Conservation (phyloP, 768 basidiomycete genomes). For the Cyathus striatus region DNA sequence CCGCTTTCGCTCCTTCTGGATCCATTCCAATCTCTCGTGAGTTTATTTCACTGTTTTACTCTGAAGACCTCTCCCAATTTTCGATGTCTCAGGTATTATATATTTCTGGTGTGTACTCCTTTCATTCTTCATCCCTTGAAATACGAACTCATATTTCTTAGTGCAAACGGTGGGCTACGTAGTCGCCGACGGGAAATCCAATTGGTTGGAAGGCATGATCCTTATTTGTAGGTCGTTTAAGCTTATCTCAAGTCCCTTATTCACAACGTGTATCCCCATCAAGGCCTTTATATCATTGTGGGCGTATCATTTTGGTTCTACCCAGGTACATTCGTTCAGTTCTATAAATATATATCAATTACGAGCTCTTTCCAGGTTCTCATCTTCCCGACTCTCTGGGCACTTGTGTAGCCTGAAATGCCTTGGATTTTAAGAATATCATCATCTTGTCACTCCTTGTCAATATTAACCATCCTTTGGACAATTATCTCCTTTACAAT, state of each 20-base stretch:
- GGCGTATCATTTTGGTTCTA: conserved; percentile 74
- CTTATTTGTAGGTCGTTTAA: conserved; percentile 49
- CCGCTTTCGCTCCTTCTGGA: conserved; percentile 82
- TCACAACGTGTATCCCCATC: neutral
- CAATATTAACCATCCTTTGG: no score
- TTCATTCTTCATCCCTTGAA: neutral
- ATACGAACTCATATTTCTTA: conserved; percentile 14
- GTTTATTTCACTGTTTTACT: conserved; percentile 11
- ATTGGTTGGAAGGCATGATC: conserved; percentile 87
- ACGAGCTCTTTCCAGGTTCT: conserved; percentile 11
- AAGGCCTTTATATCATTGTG: conserved; percentile 67
- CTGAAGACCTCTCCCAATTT: neutral
- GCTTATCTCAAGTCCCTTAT: neutral
- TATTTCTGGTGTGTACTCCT: conserved; percentile 33
- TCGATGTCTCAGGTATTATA: conserved; percentile 30
- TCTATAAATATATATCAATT: neutral
- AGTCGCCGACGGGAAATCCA: conserved; percentile 81
- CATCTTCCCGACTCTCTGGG: conserved; percentile 9
- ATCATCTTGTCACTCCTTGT: no score
- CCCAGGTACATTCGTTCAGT: conserved; percentile 27
- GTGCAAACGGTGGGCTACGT: conserved; percentile 84
- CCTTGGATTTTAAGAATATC: no score
- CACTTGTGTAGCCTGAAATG: neutral
- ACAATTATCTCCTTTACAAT: no score
- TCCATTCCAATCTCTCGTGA: conserved; percentile 68